A percentile compares a stretch with the other conserved stretches of the same genome.
Conservation (phyloP, 352 stramenopile species). For the Halophytophthora batemanensis region DNA sequence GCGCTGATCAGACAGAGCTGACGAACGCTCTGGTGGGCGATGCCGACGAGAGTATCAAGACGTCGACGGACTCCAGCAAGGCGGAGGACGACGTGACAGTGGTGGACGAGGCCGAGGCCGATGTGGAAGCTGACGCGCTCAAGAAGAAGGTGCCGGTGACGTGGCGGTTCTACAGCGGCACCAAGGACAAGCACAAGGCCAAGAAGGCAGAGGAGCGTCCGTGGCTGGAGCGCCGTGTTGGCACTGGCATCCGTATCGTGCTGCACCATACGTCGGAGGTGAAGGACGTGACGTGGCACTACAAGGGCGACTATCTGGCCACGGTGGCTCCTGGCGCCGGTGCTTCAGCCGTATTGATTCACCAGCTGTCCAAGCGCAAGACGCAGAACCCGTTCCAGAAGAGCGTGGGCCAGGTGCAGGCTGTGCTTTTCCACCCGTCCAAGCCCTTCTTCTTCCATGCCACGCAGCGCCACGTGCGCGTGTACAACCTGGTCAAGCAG, state of each 20-base stretch:
- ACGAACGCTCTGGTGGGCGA: slow-evolving; percentile 94
- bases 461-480: slow-evolving; percentile 96
- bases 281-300: slow-evolving; percentile 95
- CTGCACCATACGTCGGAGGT: slow-evolving; percentile 90
- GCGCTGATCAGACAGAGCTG: slow-evolving; percentile 90
- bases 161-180: slow-evolving; percentile 86
- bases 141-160: slow-evolving; percentile 91
- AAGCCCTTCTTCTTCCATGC: slow-evolving; percentile 99
- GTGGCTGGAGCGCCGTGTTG: slow-evolving; percentile 77
- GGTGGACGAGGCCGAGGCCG: slow-evolving; percentile 64
- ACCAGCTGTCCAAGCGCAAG: slow-evolving; percentile 97
- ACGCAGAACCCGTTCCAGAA: slow-evolving; percentile 97
- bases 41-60: slow-evolving; percentile 66
- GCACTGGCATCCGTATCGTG: slow-evolving; percentile 80
- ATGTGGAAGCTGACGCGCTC: slow-evolving; percentile 68
- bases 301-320: slow-evolving; percentile 99
- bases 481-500: slow-evolving; percentile 99
- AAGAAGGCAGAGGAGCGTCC: slow-evolving; percentile 33
- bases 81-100: slow-evolving; percentile 43
- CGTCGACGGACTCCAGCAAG: slow-evolving; percentile 28
- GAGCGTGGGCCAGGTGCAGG: slow-evolving; percentile 93
- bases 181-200: slow-evolving; percentile 76
- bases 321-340: slow-evolving; percentile 90
- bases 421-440: slow-evolving; percentile 96
- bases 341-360: slow-evolving; percentile 94